Evolutionary conservation across 257 asterid genomes (phyloP), one percentile per base, ranked within the genome.

Genomic region (Fraxinus quadrangulata): DNA sequence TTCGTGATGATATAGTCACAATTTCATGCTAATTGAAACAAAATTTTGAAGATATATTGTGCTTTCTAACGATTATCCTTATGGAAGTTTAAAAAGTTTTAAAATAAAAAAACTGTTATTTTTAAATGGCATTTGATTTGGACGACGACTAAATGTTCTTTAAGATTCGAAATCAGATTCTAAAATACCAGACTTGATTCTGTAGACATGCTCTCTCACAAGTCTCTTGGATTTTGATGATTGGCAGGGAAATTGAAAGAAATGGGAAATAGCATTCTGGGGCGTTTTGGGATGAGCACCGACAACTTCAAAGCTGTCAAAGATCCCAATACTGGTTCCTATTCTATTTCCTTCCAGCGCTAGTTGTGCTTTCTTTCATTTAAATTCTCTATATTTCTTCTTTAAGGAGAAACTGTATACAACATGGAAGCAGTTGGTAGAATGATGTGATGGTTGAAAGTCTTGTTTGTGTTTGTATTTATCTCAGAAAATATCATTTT

Each of bases 271-370:
- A 90, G 97, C 30, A 79, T 92, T 83, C 87, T 94, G 83, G 97
- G 97, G 19, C 94, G 94, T 71, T 94, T 94, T 77, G 98, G 98
- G 66, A 92, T 94, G 98, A 92, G 96, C n/a, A 82, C 86, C 0
- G 97, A 94, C 92, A 94, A 94, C 79, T 92, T 92, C 73, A 94
- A 94, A 85, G 91, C 98, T 36, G 97, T 94, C 30, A 85, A 94
- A 82, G 98, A 94, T 81, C 98, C 98, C n/a, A 94, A 88, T 45
- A 89, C 96, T 14, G 98, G 98, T 72, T 94, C 97, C 74, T 94
- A 92, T 82, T 94, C 98, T 6, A n/a, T 94, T 72, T 81, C 89
- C 24, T 90, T 92, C 70, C 97, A 92, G 84, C 88, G 87, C 28
- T 92, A 88, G 84, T 74, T 75, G 16, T 76, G 51, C 49, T 71